Evolutionary conservation across 75 land plant genomes (phyloP), one percentile per base, ranked within the genome.

Genomic region (Pinus albicaulis): DNA sequence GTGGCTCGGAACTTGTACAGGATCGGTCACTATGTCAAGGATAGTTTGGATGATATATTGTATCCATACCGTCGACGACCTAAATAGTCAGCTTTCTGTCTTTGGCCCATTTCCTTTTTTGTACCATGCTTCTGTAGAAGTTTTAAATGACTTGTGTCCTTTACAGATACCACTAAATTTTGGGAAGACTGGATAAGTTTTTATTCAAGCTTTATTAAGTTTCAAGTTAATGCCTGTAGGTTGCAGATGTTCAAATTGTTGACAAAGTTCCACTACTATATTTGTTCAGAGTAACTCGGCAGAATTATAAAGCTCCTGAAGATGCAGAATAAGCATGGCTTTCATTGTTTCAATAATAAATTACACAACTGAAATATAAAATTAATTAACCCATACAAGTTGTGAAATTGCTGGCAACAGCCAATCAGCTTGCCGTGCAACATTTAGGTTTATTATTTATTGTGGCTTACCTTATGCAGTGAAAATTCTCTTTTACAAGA

Each of bases 21-120:
- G 75, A 89, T 91, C 6, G 97, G 89, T 16, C 88, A 83, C 72
- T 79, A 88, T 57, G 60, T 95, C 19, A 93, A 94, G 79, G 87
- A 88, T 57, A 84, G 75, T 24, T 7, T 95, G 68, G 98, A 95
- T 66, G 89, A 93, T 76, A 86, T 93, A 13, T 77, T 95, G 11
- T 86, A 91, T 59, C 88, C 95, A 6, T 92, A 90, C 65, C 85
- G 88, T 59, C 90, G 98, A 55, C 95, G 86, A 65, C 95, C 95
- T 7, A 93, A 92, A 79, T 91, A 88, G 68, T 55, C 34, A 17
- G 61, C 36, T 15, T 73, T 23, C 11, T 24, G 25, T 23, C 71
- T 68, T 68, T 38, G 48, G 48, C 41, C 23, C 38, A 7, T 20
- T 41, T 44, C 16, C 23, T 41, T 19, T 41, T 38, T 68, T 68